Evolutionary conservation across 306 rosid genomes (phyloP), one percentile per base, ranked within the genome.

Genomic region (Vicia sativa): DNA sequence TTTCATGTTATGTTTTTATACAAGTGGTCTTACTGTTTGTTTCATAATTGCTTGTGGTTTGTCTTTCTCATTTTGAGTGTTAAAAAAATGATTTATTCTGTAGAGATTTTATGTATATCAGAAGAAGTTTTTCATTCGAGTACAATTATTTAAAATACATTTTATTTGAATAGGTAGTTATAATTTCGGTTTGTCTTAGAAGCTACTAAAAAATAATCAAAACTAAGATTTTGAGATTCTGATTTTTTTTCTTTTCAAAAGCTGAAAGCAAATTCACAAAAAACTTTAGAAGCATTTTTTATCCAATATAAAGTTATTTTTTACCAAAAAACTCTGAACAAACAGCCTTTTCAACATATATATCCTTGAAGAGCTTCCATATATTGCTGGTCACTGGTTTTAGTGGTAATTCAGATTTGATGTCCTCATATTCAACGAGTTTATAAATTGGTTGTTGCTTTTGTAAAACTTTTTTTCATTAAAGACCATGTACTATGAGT

Each of bases 381-480:
- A 29, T 49, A 16, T 69, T 31, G 44, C 35, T 11, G 26, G 62
- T 62, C 37, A 29, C 60, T 52, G 60, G 28, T 11, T 76, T 54
- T 65, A 16, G 19, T 14, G 65, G 37, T 62, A 61, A 54, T 48
- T 31, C 26, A 29, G 60, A 19, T 15, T 50, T 43, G 15, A 67
- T 49, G 53, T 48, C 15, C 2, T 16, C 55, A 48, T 14, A 4
- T 48, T 48, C 12, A 9, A 16, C 9, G 55, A 72, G 58, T 68
- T 72, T 66, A 15, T 44, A 69, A 48, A 44, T 42, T 65, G 42
- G 60, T 58, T 61, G 75, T 50, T 71, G 50, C 26, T 6, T 6
- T 31, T 31, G 37, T 71, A 45, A 14, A 6, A n/a, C 15, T 45
- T 45, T 11, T 4, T 62, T 53, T 5, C 19, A 58, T 35, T 53